Conservation (phyloP, 2,329 filamentous ascomycete genomes). For the Leptographium lundbergii region DNA sequence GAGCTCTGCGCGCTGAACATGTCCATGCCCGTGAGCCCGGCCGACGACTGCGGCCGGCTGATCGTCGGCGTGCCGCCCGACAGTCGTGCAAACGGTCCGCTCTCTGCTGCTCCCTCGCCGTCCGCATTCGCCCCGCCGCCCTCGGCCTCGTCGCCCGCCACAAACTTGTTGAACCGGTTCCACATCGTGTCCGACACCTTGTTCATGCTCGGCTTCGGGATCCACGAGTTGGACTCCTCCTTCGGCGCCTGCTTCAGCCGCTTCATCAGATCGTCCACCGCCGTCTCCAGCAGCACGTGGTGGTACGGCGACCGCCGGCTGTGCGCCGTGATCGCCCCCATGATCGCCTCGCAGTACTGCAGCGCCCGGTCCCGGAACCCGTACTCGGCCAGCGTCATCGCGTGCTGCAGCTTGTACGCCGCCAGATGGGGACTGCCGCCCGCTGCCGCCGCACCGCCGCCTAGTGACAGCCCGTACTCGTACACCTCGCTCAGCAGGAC, state of each 20-base stretch:
- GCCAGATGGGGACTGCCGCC: constrained; percentile 61
- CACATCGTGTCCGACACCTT: constrained; percentile 86
- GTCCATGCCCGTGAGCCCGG: constrained; percentile 53
- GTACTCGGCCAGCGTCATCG: constrained; percentile 69
- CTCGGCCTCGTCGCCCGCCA: constrained; percentile 78
- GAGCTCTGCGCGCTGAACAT: constrained; percentile 48
- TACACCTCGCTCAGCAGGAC: constrained; percentile 94
- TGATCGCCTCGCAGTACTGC: constrained; percentile 82
- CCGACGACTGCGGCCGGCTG: constrained; percentile 58
- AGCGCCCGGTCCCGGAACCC: constrained; percentile 74
- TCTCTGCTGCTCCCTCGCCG: constrained; percentile 43
- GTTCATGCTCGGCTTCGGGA: constrained; percentile 89
- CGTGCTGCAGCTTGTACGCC: constrained; percentile 84
- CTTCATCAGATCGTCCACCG: constrained; percentile 72
- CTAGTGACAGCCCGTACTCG: constrained; percentile 73
- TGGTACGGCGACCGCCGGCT: constrained; percentile 82
- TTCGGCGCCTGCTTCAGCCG: constrained; percentile 77
- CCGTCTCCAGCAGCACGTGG: constrained; percentile 57
- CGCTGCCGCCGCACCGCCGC: constrained; percentile 39
- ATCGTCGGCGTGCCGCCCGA: constrained; percentile 63
- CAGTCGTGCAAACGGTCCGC: constrained; percentile 73
- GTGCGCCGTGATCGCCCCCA: constrained; percentile 60
- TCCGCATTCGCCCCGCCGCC: constrained; percentile 39
- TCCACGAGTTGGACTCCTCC: constrained; percentile 74
- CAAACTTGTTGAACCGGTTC: constrained; percentile 92